phyloP scores from a whole-genome alignment of 345 rosid species.

The Eucalyptus erythrocorys region DNA sequence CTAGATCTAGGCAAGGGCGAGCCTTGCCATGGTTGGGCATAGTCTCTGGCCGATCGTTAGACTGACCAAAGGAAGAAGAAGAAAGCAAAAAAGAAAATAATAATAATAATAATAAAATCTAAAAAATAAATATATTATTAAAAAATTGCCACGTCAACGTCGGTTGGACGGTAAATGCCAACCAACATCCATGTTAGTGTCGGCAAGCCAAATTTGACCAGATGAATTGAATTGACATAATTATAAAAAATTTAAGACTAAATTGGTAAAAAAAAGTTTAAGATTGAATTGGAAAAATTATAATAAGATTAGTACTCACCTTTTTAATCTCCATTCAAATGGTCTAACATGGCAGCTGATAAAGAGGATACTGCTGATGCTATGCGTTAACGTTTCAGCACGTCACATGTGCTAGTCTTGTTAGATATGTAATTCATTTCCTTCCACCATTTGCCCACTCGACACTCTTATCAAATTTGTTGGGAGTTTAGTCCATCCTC shows the following conservation, averaged over 20 bases:
- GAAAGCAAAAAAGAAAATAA: rapidly evolving
- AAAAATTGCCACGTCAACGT: rapidly evolving
- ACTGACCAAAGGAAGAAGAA: rapidly evolving
- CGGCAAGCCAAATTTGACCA: rapidly evolving
- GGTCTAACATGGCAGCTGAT: too few relatives aligned
- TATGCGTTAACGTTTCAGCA: too few relatives aligned
- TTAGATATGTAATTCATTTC: not conserved
- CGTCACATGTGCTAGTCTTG: not conserved
- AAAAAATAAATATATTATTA: too few relatives aligned
- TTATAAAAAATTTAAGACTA: rapidly evolving
- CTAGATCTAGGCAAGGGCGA: rapidly evolving
- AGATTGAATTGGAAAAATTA: rapidly evolving
- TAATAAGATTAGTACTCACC: too few relatives aligned
- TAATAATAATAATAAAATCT: too few relatives aligned
- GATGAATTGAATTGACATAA: rapidly evolving
- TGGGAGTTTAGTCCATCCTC: not conserved
- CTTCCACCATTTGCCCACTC: not conserved
- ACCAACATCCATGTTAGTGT: rapidly evolving
- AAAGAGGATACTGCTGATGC: not conserved
- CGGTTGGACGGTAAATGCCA: rapidly evolving
- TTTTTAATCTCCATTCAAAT: too few relatives aligned
- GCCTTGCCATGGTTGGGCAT: rapidly evolving
- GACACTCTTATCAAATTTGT: not conserved
- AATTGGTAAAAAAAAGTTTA: too few relatives aligned
- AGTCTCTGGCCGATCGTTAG: rapidly evolving